phyloP scores from a whole-genome alignment of 176 grass and related monocot species.

The Echinochloa phyllopogon region DNA sequence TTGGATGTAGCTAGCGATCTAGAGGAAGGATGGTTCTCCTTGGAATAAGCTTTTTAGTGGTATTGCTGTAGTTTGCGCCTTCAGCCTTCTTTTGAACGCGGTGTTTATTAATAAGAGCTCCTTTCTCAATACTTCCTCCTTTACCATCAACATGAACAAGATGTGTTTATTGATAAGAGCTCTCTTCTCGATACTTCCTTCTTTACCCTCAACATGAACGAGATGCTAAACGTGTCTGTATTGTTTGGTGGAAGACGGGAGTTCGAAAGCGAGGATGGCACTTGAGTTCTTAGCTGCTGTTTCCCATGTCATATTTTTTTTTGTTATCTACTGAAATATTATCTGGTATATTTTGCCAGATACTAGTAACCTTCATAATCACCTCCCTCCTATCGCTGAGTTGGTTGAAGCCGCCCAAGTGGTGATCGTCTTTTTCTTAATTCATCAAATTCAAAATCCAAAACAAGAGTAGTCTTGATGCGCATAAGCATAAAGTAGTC shows the following conservation, averaged over 20 bases:
- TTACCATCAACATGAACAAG: not conserved
- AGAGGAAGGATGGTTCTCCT: constrained; percentile 31
- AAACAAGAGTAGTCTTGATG: not conserved
- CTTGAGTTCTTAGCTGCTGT: not conserved
- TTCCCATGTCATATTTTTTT: not conserved
- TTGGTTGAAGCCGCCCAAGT: no score
- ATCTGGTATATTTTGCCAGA: not conserved
- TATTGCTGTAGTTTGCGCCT: constrained; percentile 28
- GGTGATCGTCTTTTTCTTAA: not conserved
- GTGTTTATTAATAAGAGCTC: constrained; percentile 47
- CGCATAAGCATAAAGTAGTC: not conserved
- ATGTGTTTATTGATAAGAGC: constrained; percentile 49
- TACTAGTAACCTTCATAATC: not conserved
- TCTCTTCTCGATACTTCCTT: not conserved
- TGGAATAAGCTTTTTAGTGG: constrained; percentile 42
- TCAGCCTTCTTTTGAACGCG: not conserved
- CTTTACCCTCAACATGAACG: not conserved
- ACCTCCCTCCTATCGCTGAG: no score
- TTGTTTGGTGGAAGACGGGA: not conserved
- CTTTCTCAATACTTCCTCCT: not conserved
- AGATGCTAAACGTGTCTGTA: not conserved
- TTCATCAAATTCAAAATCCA: not conserved
- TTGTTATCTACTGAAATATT: not conserved
- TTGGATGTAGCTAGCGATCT: constrained; percentile 58
- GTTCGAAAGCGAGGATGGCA: not conserved